Conservation (phyloP, 306 rosid genomes). For the Malus fusca region DNA sequence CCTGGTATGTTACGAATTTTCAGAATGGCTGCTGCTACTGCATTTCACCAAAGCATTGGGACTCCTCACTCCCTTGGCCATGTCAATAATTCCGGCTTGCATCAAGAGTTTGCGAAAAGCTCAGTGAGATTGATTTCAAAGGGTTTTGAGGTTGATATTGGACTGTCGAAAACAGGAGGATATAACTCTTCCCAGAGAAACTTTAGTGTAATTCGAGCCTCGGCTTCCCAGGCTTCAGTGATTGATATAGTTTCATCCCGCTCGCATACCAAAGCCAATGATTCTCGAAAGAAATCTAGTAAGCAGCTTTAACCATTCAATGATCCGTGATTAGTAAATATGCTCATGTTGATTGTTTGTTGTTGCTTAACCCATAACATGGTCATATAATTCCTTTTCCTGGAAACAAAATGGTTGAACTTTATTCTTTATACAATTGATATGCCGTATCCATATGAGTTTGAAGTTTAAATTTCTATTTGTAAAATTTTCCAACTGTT, state of each 20-base stretch:
- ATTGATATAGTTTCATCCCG: slow-evolving; percentile 59
- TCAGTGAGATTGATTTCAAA: slow-evolving; percentile 36
- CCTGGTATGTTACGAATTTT: slow-evolving; percentile 19
- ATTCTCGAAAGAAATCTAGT: slow-evolving; percentile 77
- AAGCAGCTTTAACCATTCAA: slow-evolving; percentile 7
- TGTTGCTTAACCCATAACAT: background rate
- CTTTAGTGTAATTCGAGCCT: slow-evolving; percentile 40
- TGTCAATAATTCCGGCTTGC: slow-evolving; percentile 19
- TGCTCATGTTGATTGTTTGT: background rate
- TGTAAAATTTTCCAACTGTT: slow-evolving; percentile 9
- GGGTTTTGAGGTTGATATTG: slow-evolving; percentile 36
- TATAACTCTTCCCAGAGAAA: slow-evolving; percentile 19
- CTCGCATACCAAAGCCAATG: slow-evolving; percentile 40
- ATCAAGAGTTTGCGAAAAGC: slow-evolving; percentile 31
- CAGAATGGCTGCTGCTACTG: slow-evolving; percentile 86
- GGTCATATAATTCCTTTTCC: background rate
- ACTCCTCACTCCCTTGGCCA: slow-evolving; percentile 32
- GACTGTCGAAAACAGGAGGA: slow-evolving; percentile 36
- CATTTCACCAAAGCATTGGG: slow-evolving; percentile 51
- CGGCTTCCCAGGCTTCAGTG: slow-evolving; percentile 59
- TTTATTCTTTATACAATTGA: background rate
- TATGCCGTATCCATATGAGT: background rate
- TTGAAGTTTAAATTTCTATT: background rate
- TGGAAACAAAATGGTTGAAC: background rate
- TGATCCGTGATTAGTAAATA: background rate